Evolutionary conservation across 192 early-diverging fungal species (phyloP).

Genomic region (Podila horticola): DNA sequence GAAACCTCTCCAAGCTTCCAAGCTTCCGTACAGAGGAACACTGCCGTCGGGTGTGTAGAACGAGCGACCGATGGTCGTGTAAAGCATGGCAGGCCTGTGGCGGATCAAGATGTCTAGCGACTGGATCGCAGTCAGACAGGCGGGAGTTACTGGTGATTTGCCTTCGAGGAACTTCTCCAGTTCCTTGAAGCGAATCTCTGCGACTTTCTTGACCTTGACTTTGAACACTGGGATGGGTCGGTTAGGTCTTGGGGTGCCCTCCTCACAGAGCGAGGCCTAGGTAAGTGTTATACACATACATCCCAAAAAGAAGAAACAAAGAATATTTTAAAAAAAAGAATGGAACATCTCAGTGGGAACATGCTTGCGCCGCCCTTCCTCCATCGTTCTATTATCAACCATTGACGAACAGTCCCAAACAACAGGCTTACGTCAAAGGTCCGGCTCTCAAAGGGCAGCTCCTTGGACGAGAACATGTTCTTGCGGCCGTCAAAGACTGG

Average conservation of each 20-base stretch:
- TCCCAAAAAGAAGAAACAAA: background rate
- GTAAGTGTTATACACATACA: background rate
- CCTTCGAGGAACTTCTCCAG: slow-evolving; percentile 62
- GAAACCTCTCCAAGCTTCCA: slow-evolving; percentile 92
- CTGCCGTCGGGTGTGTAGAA: slow-evolving; percentile 81
- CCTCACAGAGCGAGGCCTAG: slow-evolving; percentile 52
- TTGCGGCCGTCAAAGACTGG: slow-evolving; percentile 88
- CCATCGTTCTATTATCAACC: no score
- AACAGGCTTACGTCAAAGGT: slow-evolving; percentile 63
- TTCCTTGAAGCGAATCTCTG: slow-evolving; percentile 71
- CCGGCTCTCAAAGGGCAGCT: slow-evolving; percentile 60
- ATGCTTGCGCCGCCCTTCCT: no score
- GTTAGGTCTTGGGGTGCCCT: slow-evolving; percentile 13
- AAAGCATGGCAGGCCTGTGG: slow-evolving; percentile 75
- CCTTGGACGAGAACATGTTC: slow-evolving; percentile 73
- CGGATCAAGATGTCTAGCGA: slow-evolving; percentile 84
- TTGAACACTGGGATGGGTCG: slow-evolving; percentile 65
- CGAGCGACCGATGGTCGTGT: slow-evolving; percentile 84
- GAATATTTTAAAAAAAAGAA: background rate
- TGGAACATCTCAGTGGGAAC: no score
- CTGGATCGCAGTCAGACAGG: slow-evolving; percentile 62
- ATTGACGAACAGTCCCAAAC: background rate
- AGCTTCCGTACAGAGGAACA: slow-evolving; percentile 64
- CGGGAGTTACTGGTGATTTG: slow-evolving; percentile 48
- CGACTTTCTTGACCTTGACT: slow-evolving; percentile 71